Evolutionary conservation across 1,284 basidiomycete species (phyloP), one percentile per base, ranked within the genome.

Genomic region (Cryptococcus sp.): DNA sequence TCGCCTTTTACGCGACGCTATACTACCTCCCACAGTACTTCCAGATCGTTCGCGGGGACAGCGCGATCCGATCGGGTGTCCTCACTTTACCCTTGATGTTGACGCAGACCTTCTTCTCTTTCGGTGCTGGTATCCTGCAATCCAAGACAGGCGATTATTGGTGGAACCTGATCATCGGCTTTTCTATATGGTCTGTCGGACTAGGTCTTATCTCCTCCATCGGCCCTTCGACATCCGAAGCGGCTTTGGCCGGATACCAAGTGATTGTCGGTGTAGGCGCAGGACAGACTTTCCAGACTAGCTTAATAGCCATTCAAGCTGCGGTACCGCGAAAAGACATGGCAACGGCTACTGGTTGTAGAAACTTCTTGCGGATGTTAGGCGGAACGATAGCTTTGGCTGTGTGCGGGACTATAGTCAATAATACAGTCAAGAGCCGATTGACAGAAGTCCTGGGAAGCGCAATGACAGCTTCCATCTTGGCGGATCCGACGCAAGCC

Each of bases 1-100:
- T 59, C 80, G 74, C 54, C 8, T 63, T 63, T 56, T 69, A 69
- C 59, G 63, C 62, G 5, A 63, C 69, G 5, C 61, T 78, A 3
- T 79, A 78, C 55, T 78, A 88, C 65, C 81, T 89, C 0, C 88
- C 88, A 0, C 86, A 88, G 61, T 90, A 85, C 72, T 87, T 88
- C 72, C 88, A 90, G 75, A 83, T 89, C 3, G 86, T 84, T 3
- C 77, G 86, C 19, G 85, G 84, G 2, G 86, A 82, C 61, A 81
- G 83, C 7, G 84, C 87, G 0, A 83, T 88, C 40, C 82, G 82
- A 20, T 80, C 80, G 7, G 87, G 86, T 2, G 78, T 86, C 5
- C 83, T 87, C 57, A 80, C 89, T 5, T 81, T 89, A 5, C 86
- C 87, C 0, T 78, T 88, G 19, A 80, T 88, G 20, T 78, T 87